Base-by-base conservation (phyloP, 305 asterid genomes). In the Fraxinus floribunda region DNA sequence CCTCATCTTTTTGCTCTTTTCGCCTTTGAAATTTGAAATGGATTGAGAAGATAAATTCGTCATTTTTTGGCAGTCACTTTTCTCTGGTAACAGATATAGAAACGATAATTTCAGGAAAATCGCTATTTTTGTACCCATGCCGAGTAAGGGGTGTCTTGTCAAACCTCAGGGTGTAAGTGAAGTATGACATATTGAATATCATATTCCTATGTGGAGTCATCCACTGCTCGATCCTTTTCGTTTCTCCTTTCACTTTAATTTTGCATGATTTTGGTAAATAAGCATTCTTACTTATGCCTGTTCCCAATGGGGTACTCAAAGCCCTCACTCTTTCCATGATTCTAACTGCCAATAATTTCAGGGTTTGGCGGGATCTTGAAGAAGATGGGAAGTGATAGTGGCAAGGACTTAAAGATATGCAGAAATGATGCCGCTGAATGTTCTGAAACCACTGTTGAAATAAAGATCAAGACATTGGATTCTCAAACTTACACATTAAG, bases 381-480 rank as follows among this genome's bases (percentile, higher is more conserved):
- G 78, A 52, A 75, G 87, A 95, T 95, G 98, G 97, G 91, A 62
- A 86, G 92, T 84, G 86, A 85, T 78, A 89, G 87, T 80, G 92
- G 79, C 80, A 94, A 85, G 64, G 86, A 80, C 78, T 57, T 84
- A 41, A 84, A 83, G 81, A 78, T 87, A 7, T 73, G 87, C 81
- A 90, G 87, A 82, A 85, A 81, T 80, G 88, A 86, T 29, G 88
- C 87, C 60, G 88, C 92, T 49, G 90, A 85, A 82, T 87, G 95
- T 89, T 90, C 97, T 68, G 93, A 91, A 88, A 86, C 99, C 85
- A 91, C 97, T 34, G 97, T 95, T 85, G 97, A 94, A 93, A 95
- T 95, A 79, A 95, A 95, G 91, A 94, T 95, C 90, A 95, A 95
- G 94, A 95, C 93, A 13, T 86, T 95, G 92, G 98, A 95, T 87